These are phyloP conservation scores for Macaranga tanarius DNA, from an alignment of 441 rosid species.

Conservation along the genomic window DNA sequence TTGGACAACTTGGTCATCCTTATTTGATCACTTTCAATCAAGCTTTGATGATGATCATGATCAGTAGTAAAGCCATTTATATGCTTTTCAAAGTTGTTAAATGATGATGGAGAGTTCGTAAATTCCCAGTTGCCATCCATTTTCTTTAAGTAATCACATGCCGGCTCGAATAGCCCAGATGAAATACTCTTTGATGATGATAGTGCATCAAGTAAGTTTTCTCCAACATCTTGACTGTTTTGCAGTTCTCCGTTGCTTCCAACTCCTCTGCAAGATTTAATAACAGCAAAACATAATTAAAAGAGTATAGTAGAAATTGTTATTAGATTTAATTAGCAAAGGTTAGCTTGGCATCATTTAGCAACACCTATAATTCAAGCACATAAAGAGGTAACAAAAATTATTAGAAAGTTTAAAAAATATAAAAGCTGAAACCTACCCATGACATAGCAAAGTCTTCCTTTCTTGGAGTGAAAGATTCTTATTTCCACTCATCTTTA, in stretches of 20 bases:
- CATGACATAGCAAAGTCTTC: not conserved
- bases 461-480: conserved; percentile 20
- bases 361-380: not conserved
- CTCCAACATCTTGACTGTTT: conserved; percentile 37
- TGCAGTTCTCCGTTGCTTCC: conserved; percentile 46
- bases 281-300: not conserved
- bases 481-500: conserved; percentile 25
- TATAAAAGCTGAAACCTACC: conserved; percentile 17
- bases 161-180: conserved; percentile 45
- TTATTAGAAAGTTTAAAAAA: not conserved
- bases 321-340: not conserved
- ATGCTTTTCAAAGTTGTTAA: conserved; percentile 30
- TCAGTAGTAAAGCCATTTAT: conserved; percentile 20
- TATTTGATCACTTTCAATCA: conserved; percentile 26
- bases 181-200: conserved; percentile 52
- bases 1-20: conserved; percentile 50
- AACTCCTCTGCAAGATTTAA: conserved; percentile 29
- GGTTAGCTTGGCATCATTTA: not conserved
- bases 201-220: conserved; percentile 37
- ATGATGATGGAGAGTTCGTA: conserved; percentile 31
- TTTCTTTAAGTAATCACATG: conserved; percentile 50
- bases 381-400: not conserved
- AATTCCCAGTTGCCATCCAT: conserved; percentile 48
- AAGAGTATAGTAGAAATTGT: too few species aligned
- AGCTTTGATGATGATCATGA: conserved; percentile 12